phyloP scores from a whole-genome alignment of 2,329 filamentous ascomycete genomes.

The Pseudogymnoascus sp. region DNA sequence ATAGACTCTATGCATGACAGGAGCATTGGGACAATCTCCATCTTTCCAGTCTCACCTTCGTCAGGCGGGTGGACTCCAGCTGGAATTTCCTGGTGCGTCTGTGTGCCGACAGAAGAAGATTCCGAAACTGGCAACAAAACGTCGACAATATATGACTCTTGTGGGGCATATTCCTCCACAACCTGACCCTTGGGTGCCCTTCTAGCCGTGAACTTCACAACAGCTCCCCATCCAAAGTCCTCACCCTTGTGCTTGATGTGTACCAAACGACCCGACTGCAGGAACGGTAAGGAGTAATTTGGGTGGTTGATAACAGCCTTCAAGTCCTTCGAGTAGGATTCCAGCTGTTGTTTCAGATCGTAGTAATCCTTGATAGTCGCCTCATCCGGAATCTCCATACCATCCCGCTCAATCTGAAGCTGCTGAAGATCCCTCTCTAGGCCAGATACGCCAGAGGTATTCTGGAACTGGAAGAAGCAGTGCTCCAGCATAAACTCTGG shows the following conservation, averaged over 20 bases:
- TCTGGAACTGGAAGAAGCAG: conserved; percentile 98
- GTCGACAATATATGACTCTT: conserved; percentile 75
- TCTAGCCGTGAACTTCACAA: conserved; percentile 64
- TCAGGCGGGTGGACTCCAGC: conserved; percentile 51
- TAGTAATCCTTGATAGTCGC: conserved; percentile 89
- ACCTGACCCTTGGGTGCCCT: conserved; percentile 56
- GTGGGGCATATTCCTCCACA: conserved; percentile 58
- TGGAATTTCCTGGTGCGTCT: conserved; percentile 58
- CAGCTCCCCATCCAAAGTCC: conserved; percentile 92
- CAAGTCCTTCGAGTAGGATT: conserved; percentile 80
- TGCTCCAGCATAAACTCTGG: conserved; percentile 98
- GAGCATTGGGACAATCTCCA: conserved; percentile 79
- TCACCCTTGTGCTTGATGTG: conserved; percentile 69
- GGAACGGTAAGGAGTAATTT: conserved; percentile 71
- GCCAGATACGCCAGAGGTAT: conserved; percentile 73
- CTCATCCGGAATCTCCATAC: conserved; percentile 75
- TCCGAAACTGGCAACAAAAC: conserved; percentile 61
- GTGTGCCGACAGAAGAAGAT: conserved; percentile 38
- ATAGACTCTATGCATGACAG: conserved; percentile 79
- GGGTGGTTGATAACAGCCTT: conserved; percentile 86
- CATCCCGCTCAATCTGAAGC: conserved; percentile 65
- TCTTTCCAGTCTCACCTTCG: conserved; percentile 56
- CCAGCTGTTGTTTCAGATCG: conserved; percentile 74
- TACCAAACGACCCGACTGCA: conserved; percentile 81
- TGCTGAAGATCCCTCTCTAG: conserved; percentile 76